phyloP scores from a whole-genome alignment of 2,329 filamentous ascomycete species.

The Dactylellina parvicollis region DNA sequence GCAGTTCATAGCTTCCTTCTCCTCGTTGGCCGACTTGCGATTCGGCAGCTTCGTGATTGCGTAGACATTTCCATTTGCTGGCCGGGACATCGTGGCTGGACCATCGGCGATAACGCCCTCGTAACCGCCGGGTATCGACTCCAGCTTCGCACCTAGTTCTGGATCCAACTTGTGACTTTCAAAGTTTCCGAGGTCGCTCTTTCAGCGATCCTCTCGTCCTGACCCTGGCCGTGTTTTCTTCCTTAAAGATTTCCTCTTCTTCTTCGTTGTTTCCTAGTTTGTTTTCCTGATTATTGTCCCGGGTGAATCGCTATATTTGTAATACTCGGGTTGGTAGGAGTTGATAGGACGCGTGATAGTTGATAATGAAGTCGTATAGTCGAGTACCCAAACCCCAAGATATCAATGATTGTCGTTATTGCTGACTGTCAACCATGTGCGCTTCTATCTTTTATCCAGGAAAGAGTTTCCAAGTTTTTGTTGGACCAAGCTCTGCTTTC shows the following conservation, averaged over 20 bases:
- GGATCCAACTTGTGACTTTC: slow-evolving; percentile 48
- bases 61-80: slow-evolving; percentile 52
- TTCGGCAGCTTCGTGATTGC: slow-evolving; percentile 54
- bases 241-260: not conserved
- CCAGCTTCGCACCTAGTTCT: slow-evolving; percentile 49
- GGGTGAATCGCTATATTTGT: slow-evolving; percentile 16
- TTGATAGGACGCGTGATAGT: too few relatives aligned
- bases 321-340: not conserved
- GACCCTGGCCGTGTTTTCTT: not conserved
- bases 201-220: slow-evolving; percentile 42
- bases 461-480: slow-evolving; percentile 29
- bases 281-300: not conserved
- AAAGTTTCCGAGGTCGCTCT: slow-evolving; percentile 34
- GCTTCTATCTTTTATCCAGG: slow-evolving; percentile 14
- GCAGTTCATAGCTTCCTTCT: slow-evolving; percentile 92
- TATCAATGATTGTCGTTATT: slow-evolving; percentile 26
- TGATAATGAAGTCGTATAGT: slow-evolving; percentile 10
- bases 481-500: slow-evolving; percentile 8
- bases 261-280: not conserved
- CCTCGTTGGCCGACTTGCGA: slow-evolving; percentile 76
- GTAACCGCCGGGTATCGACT: slow-evolving; percentile 52
- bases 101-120: slow-evolving; percentile 53
- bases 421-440: slow-evolving; percentile 18
- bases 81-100: slow-evolving; percentile 51
- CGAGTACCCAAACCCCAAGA: not conserved